A percentile compares a stretch with the other conserved stretches of the same genome.
Conservation (phyloP, 306 rosid genomes). For the Quercus aquifolioides region DNA sequence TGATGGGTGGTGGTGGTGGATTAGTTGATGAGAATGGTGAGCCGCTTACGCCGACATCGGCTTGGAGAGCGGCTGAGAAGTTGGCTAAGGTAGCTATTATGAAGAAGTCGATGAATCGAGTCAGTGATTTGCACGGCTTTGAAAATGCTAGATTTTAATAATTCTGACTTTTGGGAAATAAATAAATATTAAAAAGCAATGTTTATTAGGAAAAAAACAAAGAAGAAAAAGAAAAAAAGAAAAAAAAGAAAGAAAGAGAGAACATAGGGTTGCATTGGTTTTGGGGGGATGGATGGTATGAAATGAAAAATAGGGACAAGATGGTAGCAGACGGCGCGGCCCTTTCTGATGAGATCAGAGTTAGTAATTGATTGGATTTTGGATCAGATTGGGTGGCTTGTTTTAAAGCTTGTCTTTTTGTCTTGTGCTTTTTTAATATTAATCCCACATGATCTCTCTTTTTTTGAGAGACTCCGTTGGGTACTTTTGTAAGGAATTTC, state of each 20-base stretch:
- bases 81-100: constrained; percentile 71
- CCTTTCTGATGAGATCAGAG: constrained; percentile 20
- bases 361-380: background rate
- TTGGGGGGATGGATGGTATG: no score
- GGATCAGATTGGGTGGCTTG: background rate
- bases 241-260: background rate
- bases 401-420: constrained; percentile 26
- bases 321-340: constrained; percentile 38
- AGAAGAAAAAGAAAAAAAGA: background rate
- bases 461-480: background rate
- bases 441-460: background rate
- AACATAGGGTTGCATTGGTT: constrained; percentile 20
- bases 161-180: background rate
- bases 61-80: constrained; percentile 88
- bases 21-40: constrained; percentile 66
- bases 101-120: constrained; percentile 73
- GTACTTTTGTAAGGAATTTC: no score
- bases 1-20: background rate
- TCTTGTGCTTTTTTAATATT: constrained; percentile 5
- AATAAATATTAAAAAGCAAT: background rate
- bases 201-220: background rate
- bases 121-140: constrained; percentile 83
- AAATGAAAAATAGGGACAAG: constrained; percentile 22
- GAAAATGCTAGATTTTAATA: constrained; percentile 82
- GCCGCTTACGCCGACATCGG: constrained; percentile 80